Percentiles rank a stretch among this genome's conserved stretches.
phyloP scores from a whole-genome alignment of 2,329 filamentous ascomycete genomes.

The Microdochium paspali region DNA sequence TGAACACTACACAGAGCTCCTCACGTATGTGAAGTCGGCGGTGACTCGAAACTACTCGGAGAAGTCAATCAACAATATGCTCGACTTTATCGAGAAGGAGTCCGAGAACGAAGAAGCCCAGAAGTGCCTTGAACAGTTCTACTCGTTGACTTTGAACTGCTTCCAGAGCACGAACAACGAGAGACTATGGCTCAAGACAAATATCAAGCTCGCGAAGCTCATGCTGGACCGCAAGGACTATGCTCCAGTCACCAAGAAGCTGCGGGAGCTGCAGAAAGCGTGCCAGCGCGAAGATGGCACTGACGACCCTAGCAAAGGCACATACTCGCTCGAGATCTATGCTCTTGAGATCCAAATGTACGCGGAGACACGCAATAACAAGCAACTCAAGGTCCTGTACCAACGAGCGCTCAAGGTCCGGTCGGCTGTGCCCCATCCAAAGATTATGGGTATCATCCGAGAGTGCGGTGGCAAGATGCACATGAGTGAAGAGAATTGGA shows the following conservation, averaged over 20 bases:
- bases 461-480: conserved; percentile 99
- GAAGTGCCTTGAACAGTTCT: conserved; percentile 87
- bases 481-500: conserved; percentile 99
- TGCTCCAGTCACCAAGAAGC: conserved; percentile 65
- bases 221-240: conserved; percentile 92
- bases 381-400: conserved; percentile 87
- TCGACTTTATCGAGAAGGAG: conserved; percentile 95
- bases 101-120: conserved; percentile 58
- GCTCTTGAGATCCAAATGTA: conserved; percentile 99
- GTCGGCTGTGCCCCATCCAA: conserved; percentile 95
- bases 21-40: conserved; percentile 94
- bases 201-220: conserved; percentile 89
- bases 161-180: conserved; percentile 98
- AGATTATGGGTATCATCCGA: conserved; percentile 98
- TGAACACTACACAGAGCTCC: conserved; percentile 85
- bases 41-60: conserved; percentile 98
- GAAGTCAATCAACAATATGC: conserved; percentile 99
- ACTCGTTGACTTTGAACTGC: conserved; percentile 83
- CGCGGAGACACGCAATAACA: conserved; percentile 93
- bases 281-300: conserved; percentile 82
- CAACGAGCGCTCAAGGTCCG: conserved; percentile 84
- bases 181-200: conserved; percentile 93
- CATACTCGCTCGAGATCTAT: conserved; percentile 91
- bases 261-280: conserved; percentile 78
- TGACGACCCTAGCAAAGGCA: conserved; percentile 91